These are phyloP conservation scores for Cicer bijugum DNA, from an alignment of 306 rosid species.

Conservation along the genomic window DNA sequence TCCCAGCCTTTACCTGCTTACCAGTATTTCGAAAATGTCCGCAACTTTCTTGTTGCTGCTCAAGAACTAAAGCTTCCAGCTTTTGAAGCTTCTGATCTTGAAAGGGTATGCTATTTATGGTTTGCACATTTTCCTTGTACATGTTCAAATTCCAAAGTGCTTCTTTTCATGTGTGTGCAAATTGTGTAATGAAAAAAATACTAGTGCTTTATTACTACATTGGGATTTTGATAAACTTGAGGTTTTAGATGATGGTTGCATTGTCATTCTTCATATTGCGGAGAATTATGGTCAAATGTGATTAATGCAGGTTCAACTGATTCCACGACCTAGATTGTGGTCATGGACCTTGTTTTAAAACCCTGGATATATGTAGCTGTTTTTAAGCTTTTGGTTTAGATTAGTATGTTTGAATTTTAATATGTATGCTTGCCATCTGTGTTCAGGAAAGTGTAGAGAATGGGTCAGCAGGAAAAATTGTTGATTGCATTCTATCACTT, in stretches of 20 bases:
- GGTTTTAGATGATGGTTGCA: not conserved
- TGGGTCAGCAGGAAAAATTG: constrained; percentile 76
- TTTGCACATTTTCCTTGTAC: not conserved
- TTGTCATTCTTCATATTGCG: not conserved
- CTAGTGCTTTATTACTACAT: not conserved
- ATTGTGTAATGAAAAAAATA: not conserved
- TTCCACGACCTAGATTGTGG: not conserved
- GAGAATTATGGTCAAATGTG: not conserved
- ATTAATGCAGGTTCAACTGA: not conserved
- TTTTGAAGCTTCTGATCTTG: constrained; percentile 94
- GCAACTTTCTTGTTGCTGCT: constrained; percentile 79
- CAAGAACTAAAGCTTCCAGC: constrained; percentile 79
- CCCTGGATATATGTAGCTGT: not conserved
- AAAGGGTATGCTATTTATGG: constrained; percentile 59
- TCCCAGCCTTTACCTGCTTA: constrained; percentile 87
- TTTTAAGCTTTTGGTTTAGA: not conserved
- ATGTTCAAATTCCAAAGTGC: constrained; percentile 1
- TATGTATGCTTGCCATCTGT: constrained; percentile 19
- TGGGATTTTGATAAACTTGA: not conserved
- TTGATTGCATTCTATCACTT: constrained; percentile 82
- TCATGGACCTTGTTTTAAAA: not conserved
- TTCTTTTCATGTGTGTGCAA: constrained; percentile 17
- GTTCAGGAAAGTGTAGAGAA: constrained; percentile 76
- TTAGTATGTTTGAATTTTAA: constrained; percentile 39
- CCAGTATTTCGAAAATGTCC: constrained; percentile 92